phyloP scores from a whole-genome alignment of 805 yeast species.

The Ogataea thermomethanolica region DNA sequence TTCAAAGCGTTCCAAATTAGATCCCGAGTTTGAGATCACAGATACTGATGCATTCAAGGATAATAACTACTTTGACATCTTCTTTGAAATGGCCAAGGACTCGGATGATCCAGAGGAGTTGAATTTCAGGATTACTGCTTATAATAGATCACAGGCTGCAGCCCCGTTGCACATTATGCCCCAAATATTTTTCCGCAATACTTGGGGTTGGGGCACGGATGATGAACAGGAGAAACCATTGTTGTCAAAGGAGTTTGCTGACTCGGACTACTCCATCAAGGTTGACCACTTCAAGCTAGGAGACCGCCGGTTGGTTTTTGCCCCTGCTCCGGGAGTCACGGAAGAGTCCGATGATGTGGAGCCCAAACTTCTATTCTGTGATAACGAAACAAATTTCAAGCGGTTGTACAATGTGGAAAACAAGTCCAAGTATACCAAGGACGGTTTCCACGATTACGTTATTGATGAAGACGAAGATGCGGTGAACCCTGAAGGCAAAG shows the following conservation, averaged over 20 bases:
- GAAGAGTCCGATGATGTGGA: conserved; percentile 62
- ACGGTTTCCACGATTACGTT: conserved; percentile 85
- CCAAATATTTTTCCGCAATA: conserved; percentile 78
- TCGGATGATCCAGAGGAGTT: conserved; percentile 78
- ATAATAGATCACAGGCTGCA: conserved; percentile 73
- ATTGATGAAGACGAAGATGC: conserved; percentile 56
- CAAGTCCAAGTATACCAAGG: conserved; percentile 63
- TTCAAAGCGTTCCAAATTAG: conserved; percentile 59
- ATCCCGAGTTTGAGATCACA: conserved; percentile 75
- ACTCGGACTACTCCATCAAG: conserved; percentile 46
- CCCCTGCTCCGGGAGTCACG: conserved; percentile 78
- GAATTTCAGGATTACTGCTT: conserved; percentile 81
- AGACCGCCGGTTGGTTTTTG: conserved; percentile 59
- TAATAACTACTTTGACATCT: conserved; percentile 79
- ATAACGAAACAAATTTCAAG: conserved; percentile 78
- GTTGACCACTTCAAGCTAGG: conserved; percentile 72
- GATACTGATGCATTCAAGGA: conserved; percentile 75
- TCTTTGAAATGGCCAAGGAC: conserved; percentile 85
- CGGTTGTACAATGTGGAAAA: conserved; percentile 65
- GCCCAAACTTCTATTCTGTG: conserved; percentile 78
- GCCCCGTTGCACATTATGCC: conserved; percentile 91
- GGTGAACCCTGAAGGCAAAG: conserved; percentile 65
- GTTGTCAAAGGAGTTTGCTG: conserved; percentile 38
- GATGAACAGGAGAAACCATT: conserved; percentile 46
- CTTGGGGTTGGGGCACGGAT: conserved; percentile 87